phyloP scores from a whole-genome alignment of 2,329 filamentous ascomycete species.

The Parasarocladium wereldwijsianum region DNA sequence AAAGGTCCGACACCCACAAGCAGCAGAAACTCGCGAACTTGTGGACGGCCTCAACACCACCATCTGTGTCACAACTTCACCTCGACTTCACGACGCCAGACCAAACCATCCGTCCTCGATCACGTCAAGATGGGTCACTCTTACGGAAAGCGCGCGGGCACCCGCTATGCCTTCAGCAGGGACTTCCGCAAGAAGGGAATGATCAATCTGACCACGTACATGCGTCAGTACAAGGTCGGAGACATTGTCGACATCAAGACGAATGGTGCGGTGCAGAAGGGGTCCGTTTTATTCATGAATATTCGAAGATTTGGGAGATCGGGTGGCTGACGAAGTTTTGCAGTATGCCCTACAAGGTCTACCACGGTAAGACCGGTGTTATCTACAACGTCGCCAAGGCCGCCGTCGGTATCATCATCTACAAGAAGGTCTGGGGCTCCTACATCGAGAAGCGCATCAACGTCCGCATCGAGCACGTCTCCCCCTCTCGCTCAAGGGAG shows the following conservation, averaged over 20 bases:
- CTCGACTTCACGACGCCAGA: too few species aligned
- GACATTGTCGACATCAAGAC: conserved; percentile 98
- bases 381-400: conserved; percentile 99
- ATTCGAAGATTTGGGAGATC: conserved; percentile 1
- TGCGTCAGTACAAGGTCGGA: conserved; percentile 92
- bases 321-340: conserved; percentile 20
- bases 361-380: conserved; percentile 98
- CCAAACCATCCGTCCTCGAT: conserved; percentile 25
- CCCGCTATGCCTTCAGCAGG: conserved; percentile 87
- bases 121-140: conserved; percentile 71
- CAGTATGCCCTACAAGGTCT: conserved; percentile 98
- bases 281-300: conserved; percentile 41
- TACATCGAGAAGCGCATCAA: conserved; percentile 99
- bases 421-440: conserved; percentile 98
- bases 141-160: conserved; percentile 74
- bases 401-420: conserved; percentile 95
- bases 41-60: background rate
- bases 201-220: conserved; percentile 88
- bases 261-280: conserved; percentile 97
- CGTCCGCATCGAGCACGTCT: conserved; percentile 95
- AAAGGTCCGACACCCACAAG: conserved; percentile 12
- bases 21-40: background rate
- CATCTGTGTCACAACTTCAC: background rate
- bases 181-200: conserved; percentile 90
- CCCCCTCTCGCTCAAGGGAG: conserved; percentile 85